Base-by-base conservation (phyloP, 2,329 filamentous ascomycete species). In the Chalaropsis ovoidea region DNA sequence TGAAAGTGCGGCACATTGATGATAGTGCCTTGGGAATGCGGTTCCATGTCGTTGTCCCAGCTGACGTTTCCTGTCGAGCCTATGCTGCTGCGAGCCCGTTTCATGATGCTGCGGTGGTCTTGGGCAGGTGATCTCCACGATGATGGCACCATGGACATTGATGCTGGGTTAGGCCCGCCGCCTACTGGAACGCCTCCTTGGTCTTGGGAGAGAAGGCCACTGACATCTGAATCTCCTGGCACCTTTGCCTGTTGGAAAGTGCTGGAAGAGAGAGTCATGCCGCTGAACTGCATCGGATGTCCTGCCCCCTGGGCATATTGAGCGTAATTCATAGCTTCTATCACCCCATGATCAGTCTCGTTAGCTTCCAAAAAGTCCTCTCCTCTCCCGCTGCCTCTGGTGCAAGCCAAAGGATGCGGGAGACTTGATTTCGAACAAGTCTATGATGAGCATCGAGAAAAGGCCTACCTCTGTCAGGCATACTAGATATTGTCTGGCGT, bases 381-480 rank as follows among this genome's bases (percentile, higher is more conserved):
- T 27, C 22, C 52, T 35, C 13, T 43, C 42, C 42, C 7, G 42
- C 42, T 15, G 15, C 24, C 24, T 24, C n/a, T 47, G 41, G 10
- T 62, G 22, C 22, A 62, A 10, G 5, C 42, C 39, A 62, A 22
- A 22, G 39, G 56, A 42, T 61, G 45, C 35, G 43, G 19, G 7
- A 63, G 27, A 52, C 17, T 61, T 39, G 15, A 41, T 15, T 61
- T 61, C n/a, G 31, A 43, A 45, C 11, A 2, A 22, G 43, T 27
- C 11, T 17, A 17, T 47, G 41, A 45, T 42, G 58, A 22, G 22
- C 11, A 10, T 42, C 43, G 45, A 52, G 17, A 31, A 39, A 62
- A 43, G 60, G 35, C 39, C 47, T 64, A 64, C 62, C 52, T 64
- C 62, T 54, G 52, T 64, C 47, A 42, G 65, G 43, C 61, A 66